These are phyloP conservation scores for Vigna unguiculata DNA, from an alignment of 306 rosid species.

Conservation along the genomic window DNA sequence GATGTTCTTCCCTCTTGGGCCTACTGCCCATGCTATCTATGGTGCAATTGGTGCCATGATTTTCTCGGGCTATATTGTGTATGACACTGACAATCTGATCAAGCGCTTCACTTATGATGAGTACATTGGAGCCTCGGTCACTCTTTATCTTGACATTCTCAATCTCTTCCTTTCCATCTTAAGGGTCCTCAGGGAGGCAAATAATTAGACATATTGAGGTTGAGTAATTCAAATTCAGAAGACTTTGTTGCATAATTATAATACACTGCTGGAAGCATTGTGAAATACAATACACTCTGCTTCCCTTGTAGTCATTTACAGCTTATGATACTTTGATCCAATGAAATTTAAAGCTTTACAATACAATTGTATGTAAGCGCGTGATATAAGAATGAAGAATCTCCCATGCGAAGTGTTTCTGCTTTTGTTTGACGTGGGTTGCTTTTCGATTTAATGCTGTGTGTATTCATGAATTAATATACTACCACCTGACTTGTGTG, in stretches of 20 bases:
- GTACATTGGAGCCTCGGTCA: constrained; percentile 91
- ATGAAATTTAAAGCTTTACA: constrained; percentile 29
- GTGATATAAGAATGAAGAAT: constrained; percentile 37
- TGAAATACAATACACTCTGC: constrained; percentile 25
- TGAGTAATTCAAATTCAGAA: constrained; percentile 19
- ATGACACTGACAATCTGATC: constrained; percentile 88
- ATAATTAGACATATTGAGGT: constrained; percentile 59
- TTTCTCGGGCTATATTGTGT: constrained; percentile 85
- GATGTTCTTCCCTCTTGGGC: constrained; percentile 93
- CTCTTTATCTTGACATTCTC: constrained; percentile 86
- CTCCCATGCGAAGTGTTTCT: not conserved
- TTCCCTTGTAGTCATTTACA: constrained; percentile 37
- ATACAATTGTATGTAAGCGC: constrained; percentile 36
- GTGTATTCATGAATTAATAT: constrained; percentile 16
- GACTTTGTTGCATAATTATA: constrained; percentile 27
- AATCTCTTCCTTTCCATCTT: constrained; percentile 88
- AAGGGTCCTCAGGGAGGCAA: constrained; percentile 79
- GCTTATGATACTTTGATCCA: constrained; percentile 33
- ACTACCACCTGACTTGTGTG: not conserved
- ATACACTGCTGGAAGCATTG: constrained; percentile 38
- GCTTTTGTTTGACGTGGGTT: constrained; percentile 9
- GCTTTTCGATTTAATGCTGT: constrained; percentile 8
- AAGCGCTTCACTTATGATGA: constrained; percentile 89
- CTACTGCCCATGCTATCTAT: constrained; percentile 70
- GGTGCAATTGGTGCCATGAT: constrained; percentile 83